Conservation (phyloP, 2,329 filamentous ascomycete genomes). For the Fonsecaea pedrosoi region DNA sequence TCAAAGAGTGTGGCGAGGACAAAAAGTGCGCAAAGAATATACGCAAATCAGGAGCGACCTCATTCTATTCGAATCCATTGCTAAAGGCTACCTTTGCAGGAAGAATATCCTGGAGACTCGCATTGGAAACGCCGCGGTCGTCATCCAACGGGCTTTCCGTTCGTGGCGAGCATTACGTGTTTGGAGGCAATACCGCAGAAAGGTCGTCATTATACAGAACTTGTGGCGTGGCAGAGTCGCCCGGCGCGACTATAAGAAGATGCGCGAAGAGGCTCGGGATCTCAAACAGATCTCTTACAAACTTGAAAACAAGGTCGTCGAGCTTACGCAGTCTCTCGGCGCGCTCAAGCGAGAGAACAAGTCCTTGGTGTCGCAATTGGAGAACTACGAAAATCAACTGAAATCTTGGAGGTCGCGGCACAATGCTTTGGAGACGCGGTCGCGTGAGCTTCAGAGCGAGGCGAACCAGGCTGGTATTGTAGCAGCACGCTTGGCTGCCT, state of each 20-base stretch:
- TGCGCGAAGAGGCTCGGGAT: slow-evolving; percentile 95
- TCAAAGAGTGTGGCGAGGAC: slow-evolving; percentile 91
- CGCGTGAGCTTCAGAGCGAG: slow-evolving; percentile 93
- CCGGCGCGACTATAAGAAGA: slow-evolving; percentile 82
- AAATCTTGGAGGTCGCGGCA: slow-evolving; percentile 95
- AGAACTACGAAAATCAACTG: slow-evolving; percentile 94
- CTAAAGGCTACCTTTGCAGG: slow-evolving; percentile 89
- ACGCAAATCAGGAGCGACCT: slow-evolving; percentile 79
- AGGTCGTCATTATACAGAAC: slow-evolving; percentile 88
- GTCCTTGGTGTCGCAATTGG: slow-evolving; percentile 81
- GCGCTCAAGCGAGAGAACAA: slow-evolving; percentile 96
- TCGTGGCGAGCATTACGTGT: slow-evolving; percentile 76
- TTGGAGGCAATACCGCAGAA: slow-evolving; percentile 89
- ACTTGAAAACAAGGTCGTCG: slow-evolving; percentile 98
- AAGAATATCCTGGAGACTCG: slow-evolving; percentile 93
- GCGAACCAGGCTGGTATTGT: slow-evolving; percentile 98
- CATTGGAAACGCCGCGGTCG: slow-evolving; percentile 85
- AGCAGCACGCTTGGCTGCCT: slow-evolving; percentile 83
- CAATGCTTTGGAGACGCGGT: slow-evolving; percentile 84
- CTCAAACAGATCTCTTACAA: slow-evolving; percentile 99
- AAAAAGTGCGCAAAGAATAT: slow-evolving; percentile 85
- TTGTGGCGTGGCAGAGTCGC: slow-evolving; percentile 87
- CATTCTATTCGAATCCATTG: slow-evolving; percentile 84
- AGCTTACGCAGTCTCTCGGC: slow-evolving; percentile 91
- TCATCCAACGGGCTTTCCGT: slow-evolving; percentile 91